Evolutionary conservation across 2,329 filamentous ascomycete species (phyloP), one percentile per base, ranked within the genome.

Genomic region (Trichoderma koningii): DNA sequence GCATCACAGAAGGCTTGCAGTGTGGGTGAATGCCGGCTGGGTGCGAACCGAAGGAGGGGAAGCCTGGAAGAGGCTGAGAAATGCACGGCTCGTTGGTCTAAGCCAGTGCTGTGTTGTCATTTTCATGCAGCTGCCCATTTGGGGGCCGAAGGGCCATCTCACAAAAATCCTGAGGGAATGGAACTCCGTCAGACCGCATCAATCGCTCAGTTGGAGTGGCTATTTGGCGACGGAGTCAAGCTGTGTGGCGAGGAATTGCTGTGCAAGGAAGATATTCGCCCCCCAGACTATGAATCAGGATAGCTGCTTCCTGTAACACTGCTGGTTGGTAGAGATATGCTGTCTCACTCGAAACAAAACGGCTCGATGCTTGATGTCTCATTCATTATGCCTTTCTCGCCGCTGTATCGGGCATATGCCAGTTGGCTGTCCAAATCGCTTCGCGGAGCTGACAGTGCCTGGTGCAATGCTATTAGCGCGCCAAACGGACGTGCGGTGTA

Each of bases 51-150:
- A 52, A 15, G 26, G 63, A 45, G 47, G 34, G 34, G 63, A n/a
- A 52, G 63, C 55, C 55, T 52, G 45, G 38, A 19, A 14, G 55
- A 53, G 63, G 55, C 63, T 65, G 63, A 53, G 44, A 41, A 50
- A 48, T 65, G 63, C 63, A 60, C 5, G 30, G n/a, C 42, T 55
- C 28, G 63, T 55, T 65, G 63, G 63, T 26, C 55, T 48, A n/a
- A 19, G 10, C 26, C 26, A 42, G 19, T 44, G 52, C 45, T 52
- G 63, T 65, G 63, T 51, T 55, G 61, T 64, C 42, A 56, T 10
- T 21, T 14, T 50, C 51, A 64, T 64, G 63, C 53, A 59, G 55
- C 53, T 34, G 47, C 26, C 55, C 53, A 47, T 47, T 30, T 41
- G 34, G 42, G 42, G 61, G 61, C 28, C 42, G 52, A 50, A 55